Conservation (phyloP, 192 early-diverging fungal species). For the Coemansia sp. region DNA sequence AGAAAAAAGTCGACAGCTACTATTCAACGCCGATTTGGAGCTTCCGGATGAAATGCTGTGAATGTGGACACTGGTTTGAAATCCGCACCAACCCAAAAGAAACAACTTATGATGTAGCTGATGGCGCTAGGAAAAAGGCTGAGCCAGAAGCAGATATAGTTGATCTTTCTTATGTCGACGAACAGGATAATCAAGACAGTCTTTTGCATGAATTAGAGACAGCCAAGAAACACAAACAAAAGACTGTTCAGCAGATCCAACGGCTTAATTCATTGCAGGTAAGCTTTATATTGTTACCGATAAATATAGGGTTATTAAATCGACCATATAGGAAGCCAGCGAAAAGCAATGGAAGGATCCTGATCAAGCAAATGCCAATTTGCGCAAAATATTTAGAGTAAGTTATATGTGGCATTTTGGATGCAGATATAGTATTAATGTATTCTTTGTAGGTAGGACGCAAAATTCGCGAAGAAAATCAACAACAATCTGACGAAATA, state of each 20-base stretch:
- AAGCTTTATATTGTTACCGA: background rate
- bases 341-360: slow-evolving; percentile 79
- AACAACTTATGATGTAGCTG: slow-evolving; percentile 39
- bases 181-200: slow-evolving; percentile 6
- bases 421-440: background rate
- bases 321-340: slow-evolving; percentile 57
- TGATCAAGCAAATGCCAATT: slow-evolving; percentile 65
- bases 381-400: slow-evolving; percentile 71
- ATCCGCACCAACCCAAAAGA: slow-evolving; percentile 93
- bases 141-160: slow-evolving; percentile 70
- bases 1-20: slow-evolving; percentile 88
- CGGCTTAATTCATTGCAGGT: slow-evolving; percentile 52
- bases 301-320: background rate
- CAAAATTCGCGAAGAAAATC: slow-evolving; percentile 49
- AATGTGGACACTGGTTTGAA: slow-evolving; percentile 82
- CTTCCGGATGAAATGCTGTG: slow-evolving; percentile 93
- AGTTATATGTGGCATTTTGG: background rate
- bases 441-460: slow-evolving; percentile 54
- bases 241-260: slow-evolving; percentile 47
- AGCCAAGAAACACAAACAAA: slow-evolving; percentile 51
- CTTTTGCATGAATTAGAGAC: slow-evolving; percentile 59
- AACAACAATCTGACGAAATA: slow-evolving; percentile 54
- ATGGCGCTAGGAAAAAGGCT: slow-evolving; percentile 74
- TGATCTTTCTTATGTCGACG: slow-evolving; percentile 24
- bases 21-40: slow-evolving; percentile 79